Base-by-base conservation (phyloP, 2,329 filamentous ascomycete species). In the Mycogone perniciosa region DNA sequence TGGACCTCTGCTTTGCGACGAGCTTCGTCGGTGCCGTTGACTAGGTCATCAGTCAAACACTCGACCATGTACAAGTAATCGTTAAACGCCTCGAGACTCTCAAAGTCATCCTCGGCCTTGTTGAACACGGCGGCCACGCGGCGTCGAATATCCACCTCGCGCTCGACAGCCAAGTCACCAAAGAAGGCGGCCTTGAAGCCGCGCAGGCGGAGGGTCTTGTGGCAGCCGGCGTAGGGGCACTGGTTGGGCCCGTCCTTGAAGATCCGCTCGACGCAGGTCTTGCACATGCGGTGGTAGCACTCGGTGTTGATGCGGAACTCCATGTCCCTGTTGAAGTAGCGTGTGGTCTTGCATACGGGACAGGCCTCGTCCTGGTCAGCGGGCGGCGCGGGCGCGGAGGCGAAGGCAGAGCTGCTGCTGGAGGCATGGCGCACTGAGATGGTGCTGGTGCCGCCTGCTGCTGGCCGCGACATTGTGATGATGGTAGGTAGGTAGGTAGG, bases 241-340 rank as follows among this genome's bases (percentile, higher is more conserved):
- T 90, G 88, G 50, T 90, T 89, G 1, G 93, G 93, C 0, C 93
- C 93, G 50, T 89, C 85, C 34, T 86, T 87, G 77, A 97, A 99
- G 61, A 97, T 88, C 50, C 92, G 87, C 69, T 92, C 88, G 39
- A 97, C 91, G 73, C 93, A 99, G 51, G 88, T 91, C 67, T 89
- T 86, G 76, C 93, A 99, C 89, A 99, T 97, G 60, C 89, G 89
- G 76, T 99, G 93, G 76, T 99, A 99, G 80, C 93, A 99, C 76
- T 95, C 90, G 7, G 92, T 89, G 68, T 97, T 96, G 74, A 99
- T 91, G 60, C 93, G 86, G 72, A 99, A 97, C 57, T 86, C 81
- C 81, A 99, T 91, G 72, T 90, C 86, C 54, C 84, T 85, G 75
- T 96, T 96, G 63, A 97, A 86, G 75, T 97, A 97, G 57, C 90